These are phyloP conservation scores for Penicillium corylophilum DNA, from an alignment of 2,329 filamentous ascomycete genomes.

Conservation along the genomic window DNA sequence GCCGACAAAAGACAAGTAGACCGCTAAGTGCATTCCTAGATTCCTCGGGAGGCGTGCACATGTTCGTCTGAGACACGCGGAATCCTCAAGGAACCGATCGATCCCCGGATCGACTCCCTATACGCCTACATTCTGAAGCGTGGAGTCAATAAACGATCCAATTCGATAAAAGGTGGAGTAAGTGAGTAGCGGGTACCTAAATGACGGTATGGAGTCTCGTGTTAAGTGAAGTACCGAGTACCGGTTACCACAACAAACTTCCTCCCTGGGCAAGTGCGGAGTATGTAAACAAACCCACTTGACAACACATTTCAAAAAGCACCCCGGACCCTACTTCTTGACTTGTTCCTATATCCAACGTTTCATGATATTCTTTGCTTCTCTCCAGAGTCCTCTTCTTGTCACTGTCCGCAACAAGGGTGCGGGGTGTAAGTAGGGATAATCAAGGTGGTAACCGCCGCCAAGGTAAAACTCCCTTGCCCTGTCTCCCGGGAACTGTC, in stretches of 20 bases:
- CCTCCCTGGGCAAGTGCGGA: conserved; percentile 24
- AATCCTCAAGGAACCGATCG: conserved; percentile 7
- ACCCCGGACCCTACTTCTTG: neutral
- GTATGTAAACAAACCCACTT: conserved; percentile 25
- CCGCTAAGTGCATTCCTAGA: neutral
- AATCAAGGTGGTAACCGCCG: conserved; percentile 9
- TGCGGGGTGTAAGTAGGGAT: conserved; percentile 15
- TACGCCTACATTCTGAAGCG: conserved; percentile 4
- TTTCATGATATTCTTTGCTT: conserved; percentile 7
- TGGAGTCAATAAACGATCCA: neutral
- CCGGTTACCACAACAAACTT: conserved; percentile 26
- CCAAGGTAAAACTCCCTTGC: conserved; percentile 19
- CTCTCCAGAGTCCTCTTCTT: neutral
- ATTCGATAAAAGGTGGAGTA: neutral
- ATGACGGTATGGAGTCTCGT: neutral
- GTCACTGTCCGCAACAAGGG: conserved; percentile 11
- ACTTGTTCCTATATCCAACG: neutral
- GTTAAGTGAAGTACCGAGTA: conserved; percentile 8
- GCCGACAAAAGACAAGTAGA: neutral
- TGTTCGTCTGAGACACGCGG: conserved; percentile 17
- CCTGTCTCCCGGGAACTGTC: neutral
- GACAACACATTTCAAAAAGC: neutral
- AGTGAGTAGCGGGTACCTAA: conserved; percentile 9
- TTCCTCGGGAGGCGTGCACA: conserved; percentile 4
- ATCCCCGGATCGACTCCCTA: conserved; percentile 10